phyloP scores from a whole-genome alignment of 306 rosid genomes.

The Acmispon strigosus region DNA sequence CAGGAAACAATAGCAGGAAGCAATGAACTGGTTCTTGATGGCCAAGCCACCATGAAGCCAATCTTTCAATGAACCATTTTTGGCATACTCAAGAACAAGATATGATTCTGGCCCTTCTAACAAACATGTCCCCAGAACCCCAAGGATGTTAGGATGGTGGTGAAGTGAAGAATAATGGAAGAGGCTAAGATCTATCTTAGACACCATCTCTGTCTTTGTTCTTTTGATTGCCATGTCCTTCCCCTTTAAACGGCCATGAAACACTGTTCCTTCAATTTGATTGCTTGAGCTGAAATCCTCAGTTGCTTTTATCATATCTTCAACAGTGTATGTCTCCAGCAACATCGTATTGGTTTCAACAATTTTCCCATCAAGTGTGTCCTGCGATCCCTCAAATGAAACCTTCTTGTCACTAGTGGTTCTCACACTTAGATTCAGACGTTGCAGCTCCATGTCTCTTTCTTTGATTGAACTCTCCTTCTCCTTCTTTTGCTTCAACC shows the following conservation, averaged over 20 bases:
- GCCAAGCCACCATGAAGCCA: conserved; percentile 97
- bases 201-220: conserved; percentile 24
- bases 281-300: conserved; percentile 69
- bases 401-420: conserved; percentile 75
- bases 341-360: conserved; percentile 33
- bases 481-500: conserved; percentile 45
- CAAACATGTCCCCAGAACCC: conserved; percentile 54
- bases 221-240: conserved; percentile 70
- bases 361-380: conserved; percentile 35
- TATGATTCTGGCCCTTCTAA: conserved; percentile 49
- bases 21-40: conserved; percentile 83
- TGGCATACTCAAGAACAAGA: conserved; percentile 68
- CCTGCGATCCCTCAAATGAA: conserved; percentile 66
- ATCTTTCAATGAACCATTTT: conserved; percentile 81
- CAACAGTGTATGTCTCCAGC: conserved; percentile 46
- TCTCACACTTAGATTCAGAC: conserved; percentile 74
- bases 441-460: conserved; percentile 70
- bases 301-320: conserved; percentile 65
- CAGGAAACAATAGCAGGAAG: conserved; percentile 84
- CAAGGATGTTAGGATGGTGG: conserved; percentile 73
- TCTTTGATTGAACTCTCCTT: conserved; percentile 34
- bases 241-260: conserved; percentile 72
- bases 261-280: conserved; percentile 78
- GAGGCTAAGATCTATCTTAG: conserved; percentile 50
- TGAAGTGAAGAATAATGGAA: conserved; percentile 49